These are phyloP conservation scores for Auriscalpium microsporum DNA, from an alignment of 768 basidiomycete genomes.

Conservation along the genomic window DNA sequence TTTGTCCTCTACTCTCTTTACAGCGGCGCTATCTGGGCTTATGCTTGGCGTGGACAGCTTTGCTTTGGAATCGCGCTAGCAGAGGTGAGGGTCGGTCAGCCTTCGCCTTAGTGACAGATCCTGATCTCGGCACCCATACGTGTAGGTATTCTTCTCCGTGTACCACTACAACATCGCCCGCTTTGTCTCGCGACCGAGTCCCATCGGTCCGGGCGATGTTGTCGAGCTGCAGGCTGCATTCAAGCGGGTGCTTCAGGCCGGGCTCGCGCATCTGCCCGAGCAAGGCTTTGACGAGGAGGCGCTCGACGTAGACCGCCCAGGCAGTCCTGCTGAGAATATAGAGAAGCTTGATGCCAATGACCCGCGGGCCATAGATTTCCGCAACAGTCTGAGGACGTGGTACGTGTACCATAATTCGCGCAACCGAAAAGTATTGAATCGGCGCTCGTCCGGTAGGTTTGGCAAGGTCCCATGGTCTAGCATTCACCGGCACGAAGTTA, in stretches of 20 bases:
- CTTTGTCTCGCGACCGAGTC: constrained; percentile 39
- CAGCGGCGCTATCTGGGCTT: constrained; percentile 33
- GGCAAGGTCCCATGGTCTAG: constrained; percentile 64
- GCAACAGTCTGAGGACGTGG: constrained; percentile 56
- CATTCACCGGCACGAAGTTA: constrained; percentile 54
- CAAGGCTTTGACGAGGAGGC: constrained; percentile 50
- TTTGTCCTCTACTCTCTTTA: constrained; percentile 44
- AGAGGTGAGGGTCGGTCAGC: constrained; percentile 38
- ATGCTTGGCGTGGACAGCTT: constrained; percentile 28
- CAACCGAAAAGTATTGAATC: background rate
- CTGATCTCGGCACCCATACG: constrained; percentile 1
- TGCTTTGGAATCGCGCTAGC: constrained; percentile 44
- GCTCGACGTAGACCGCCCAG: constrained; percentile 39
- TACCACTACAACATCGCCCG: constrained; percentile 48
- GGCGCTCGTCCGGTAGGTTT: constrained; percentile 45
- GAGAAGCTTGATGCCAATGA: constrained; percentile 52
- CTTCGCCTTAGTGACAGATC: background rate
- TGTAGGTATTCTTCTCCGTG: constrained; percentile 60
- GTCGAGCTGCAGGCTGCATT: constrained; percentile 52
- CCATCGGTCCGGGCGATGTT: constrained; percentile 36
- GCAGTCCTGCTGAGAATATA: constrained; percentile 54
- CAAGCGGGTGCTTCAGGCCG: constrained; percentile 54
- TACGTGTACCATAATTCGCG: constrained; percentile 13
- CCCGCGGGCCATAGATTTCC: constrained; percentile 66
- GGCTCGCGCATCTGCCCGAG: constrained; percentile 47